Evolutionary conservation across 257 asterid genomes (phyloP).

Genomic region (Lavandula angustifolia): DNA sequence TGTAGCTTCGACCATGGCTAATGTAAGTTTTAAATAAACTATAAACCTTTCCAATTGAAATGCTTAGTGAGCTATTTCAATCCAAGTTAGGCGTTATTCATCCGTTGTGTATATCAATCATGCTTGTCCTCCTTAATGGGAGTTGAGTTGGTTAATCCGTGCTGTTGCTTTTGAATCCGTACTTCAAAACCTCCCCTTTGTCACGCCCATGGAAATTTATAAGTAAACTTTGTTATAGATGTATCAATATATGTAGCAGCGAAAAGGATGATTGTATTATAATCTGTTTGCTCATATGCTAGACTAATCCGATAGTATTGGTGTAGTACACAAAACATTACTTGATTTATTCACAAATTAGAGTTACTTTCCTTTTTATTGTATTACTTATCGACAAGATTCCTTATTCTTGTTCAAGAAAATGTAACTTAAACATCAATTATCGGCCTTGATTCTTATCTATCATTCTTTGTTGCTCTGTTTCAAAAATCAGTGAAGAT

Average conservation of each 20-base stretch:
- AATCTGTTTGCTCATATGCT: too few species aligned
- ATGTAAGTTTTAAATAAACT: constrained; percentile 47
- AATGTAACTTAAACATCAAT: neutral
- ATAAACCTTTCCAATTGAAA: neutral
- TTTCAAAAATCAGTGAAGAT: constrained; percentile 10
- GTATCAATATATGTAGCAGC: too few species aligned
- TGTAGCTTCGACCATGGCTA: constrained; percentile 73
- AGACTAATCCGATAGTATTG: too few species aligned
- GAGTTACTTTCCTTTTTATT: neutral
- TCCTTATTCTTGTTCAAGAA: neutral
- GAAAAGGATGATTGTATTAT: too few species aligned
- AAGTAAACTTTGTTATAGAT: too few species aligned
- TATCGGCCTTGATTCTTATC: neutral
- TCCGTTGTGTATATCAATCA: neutral
- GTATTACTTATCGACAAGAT: neutral
- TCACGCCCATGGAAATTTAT: too few species aligned
- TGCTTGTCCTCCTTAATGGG: neutral
- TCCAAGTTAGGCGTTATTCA: neutral
- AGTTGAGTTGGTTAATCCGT: neutral
- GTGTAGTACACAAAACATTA: neutral
- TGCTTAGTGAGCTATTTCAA: neutral
- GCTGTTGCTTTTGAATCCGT: neutral
- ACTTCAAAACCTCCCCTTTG: neutral
- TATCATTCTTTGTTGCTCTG: neutral
- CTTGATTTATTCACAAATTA: neutral